Conservation (phyloP, 805 yeast genomes). For the Yamadazyma takamatsuzukensis region DNA sequence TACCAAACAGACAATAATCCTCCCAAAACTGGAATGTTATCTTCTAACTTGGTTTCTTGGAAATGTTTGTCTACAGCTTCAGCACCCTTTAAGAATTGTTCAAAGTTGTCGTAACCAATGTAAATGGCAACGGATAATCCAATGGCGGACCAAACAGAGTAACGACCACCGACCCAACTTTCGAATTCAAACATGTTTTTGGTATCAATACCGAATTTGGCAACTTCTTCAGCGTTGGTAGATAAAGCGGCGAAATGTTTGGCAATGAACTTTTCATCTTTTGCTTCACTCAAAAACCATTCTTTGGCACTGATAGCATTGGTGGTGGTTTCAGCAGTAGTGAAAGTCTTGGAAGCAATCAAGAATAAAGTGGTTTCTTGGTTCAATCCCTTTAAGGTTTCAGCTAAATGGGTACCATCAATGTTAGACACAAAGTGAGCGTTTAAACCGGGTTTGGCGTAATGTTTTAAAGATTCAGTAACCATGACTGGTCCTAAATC, state of each 20-base stretch:
- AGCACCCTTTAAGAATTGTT: constrained; percentile 91
- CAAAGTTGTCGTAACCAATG: constrained; percentile 94
- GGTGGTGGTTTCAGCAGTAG: constrained; percentile 97
- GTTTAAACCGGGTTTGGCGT: constrained; percentile 66
- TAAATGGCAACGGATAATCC: constrained; percentile 93
- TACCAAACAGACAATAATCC: constrained; percentile 96
- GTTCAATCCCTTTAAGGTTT: constrained; percentile 70
- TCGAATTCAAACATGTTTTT: constrained; percentile 98
- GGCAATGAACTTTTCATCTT: constrained; percentile 71
- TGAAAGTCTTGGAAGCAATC: constrained; percentile 96
- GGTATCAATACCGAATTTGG: constrained; percentile 95
- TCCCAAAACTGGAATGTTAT: constrained; percentile 90
- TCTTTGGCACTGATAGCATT: constrained; percentile 93
- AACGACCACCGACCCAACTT: constrained; percentile 99
- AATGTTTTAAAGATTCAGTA: constrained; percentile 94
- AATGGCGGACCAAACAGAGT: constrained; percentile 99
- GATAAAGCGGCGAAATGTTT: constrained; percentile 97
- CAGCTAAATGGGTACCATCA: constrained; percentile 97
- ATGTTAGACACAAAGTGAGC: constrained; percentile 97
- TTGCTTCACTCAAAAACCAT: constrained; percentile 82
- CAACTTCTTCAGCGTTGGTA: constrained; percentile 87
- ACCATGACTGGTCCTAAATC: constrained; percentile 99
- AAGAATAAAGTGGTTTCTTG: constrained; percentile 91
- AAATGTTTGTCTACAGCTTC: constrained; percentile 96
- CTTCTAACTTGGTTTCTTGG: constrained; percentile 73